Evolutionary conservation across 257 asterid species (phyloP), one percentile per base, ranked within the genome.

Genomic region (Plectranthus barbatus): DNA sequence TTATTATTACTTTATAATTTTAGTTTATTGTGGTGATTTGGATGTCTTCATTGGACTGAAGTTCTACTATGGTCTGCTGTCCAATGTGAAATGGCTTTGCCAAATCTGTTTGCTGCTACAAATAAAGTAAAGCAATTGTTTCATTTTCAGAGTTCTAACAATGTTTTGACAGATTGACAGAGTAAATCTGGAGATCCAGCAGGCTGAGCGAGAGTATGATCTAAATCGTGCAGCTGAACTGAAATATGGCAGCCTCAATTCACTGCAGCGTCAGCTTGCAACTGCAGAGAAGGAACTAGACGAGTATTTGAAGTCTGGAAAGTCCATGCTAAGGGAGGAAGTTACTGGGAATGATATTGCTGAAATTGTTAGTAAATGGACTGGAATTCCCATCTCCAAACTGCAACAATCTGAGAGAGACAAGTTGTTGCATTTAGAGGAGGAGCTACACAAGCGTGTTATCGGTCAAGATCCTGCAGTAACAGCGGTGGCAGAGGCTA

Each of bases 191-290:
- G 98, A 91, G 91, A 88, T 91, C 74, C 95, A 88, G 81, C 95
- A 86, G 73, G 98, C 98, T 9, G 98, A 91, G 78, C 77, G 98
- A 46, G 98, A 91, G 61, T 91, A 88, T 52, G 95, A 91, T 69
- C 96, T 91, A 69, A 91, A 88, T 53, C 96, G 96, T 60, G 98
- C 98, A 13, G 98, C 98, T 26, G 98, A 91, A 72, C 72, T 91
- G 64, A 91, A 91, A 70, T 91, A 91, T 13, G 96, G 95, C 56
- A 91, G 88, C 80, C 76, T 88, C 50, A 88, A 84, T 55, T 72
- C 98, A 47, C 84, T 91, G 72, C 95, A 88, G 72, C 95, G 95
- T 19, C 98, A 91, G 62, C 98, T 91, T 23, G 95, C 51, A 56
- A 68, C 75, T 42, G 95, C 98, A 34, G 95, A 91, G 61, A 86